Evolutionary conservation across 1,139 yeast species (phyloP), one percentile per base, ranked within the genome.

Genomic region (Saccharomyces pastorianus): DNA sequence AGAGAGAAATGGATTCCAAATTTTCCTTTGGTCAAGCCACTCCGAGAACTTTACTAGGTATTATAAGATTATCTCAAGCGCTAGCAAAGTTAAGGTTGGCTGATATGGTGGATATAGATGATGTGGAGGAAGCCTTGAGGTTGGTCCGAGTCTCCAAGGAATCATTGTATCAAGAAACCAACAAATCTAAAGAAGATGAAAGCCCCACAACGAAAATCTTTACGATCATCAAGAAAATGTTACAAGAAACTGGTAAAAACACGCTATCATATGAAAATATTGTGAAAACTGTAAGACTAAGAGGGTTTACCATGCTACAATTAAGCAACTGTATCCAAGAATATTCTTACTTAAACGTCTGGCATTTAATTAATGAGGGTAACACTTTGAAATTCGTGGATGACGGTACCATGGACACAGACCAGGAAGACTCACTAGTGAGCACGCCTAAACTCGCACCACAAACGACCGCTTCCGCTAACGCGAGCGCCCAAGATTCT

Each of bases 121-220:
- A 95, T 71, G 97, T 95, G 42, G 98, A 95, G 66, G 99, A 95
- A 73, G 96, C 99, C 0, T 76, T 95, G 64, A 80, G 99, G 65
- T 78, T 95, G 62, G 77, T 86, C 56, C 85, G 85, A 62, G 96
- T 88, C 20, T 89, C 96, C 27, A 88, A 91, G 71, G 84, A 88
- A 53, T 86, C 96, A 14, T 78, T 93, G 63, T 79, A 79, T 61
- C 76, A 78, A 46, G 83, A 82, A 47, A 80, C 76, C 52, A 78
- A 58, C 28, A 63, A 74, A 48, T 80, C 76, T 50, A 67, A 72
- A 48, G 75, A 77, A 51, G 89, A 84, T 64, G 83, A 81, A 58
- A 74, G 80, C 50, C 75, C 83, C 32, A 74, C 78, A 2, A 77
- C 90, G 47, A 80, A 79, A 68, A 84, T 87, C 58, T 84, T 78